Base-by-base conservation (phyloP, 2,329 filamentous ascomycete genomes). In the Fusarium keratoplasticum region DNA sequence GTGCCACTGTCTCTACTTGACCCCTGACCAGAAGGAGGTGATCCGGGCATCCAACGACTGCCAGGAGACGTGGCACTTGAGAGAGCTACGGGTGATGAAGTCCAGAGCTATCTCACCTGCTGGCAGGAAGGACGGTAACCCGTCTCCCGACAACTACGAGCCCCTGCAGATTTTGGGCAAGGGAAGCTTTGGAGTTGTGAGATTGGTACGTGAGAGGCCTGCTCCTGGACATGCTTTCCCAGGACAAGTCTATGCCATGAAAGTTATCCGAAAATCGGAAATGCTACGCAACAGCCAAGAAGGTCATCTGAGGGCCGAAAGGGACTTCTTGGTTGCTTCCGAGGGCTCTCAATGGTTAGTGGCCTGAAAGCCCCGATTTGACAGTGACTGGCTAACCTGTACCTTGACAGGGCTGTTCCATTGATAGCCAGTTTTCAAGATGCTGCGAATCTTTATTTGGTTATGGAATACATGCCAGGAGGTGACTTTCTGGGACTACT, bases 391-490 rank as follows among this genome's bases (percentile, higher is more conserved):
- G 22, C 38, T 35, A 59, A 33, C 22, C 27, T 36, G 52, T 57
- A 57, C n/a, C 31, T 20, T 63, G 7, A n/a, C 27, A 92, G 90
- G 96, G 91, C 98, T 55, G 94, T 98, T 3, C 94, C 95, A 1
- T 86, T 99, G 38, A 89, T 98, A 60, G 89, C 94, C 59, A 96
- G 95, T 79, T 98, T 98, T 74, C 95, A 98, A 81, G 96, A 98
- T 80, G 86, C 89, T 38, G 88, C 89, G 47, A 94, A 94, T 76
- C 87, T 99, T 7, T 98, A 98, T 78, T 89, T 99, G 7, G 93
- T 98, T 61, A 98, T 98, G 95, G 95, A 98, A 69, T 99, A 97
- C 80, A 98, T 98, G 95, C 93, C 97, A 3, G 96, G 96, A 0
- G 96, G 96, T 0, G 96, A 99, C 81, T 98, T 99, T 75, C 87